Percentiles rank a stretch among this genome's conserved stretches.
Evolutionary conservation across 495 filamentous ascomycete species (phyloP).

Genomic region (Talaromyces nanjingensis): DNA sequence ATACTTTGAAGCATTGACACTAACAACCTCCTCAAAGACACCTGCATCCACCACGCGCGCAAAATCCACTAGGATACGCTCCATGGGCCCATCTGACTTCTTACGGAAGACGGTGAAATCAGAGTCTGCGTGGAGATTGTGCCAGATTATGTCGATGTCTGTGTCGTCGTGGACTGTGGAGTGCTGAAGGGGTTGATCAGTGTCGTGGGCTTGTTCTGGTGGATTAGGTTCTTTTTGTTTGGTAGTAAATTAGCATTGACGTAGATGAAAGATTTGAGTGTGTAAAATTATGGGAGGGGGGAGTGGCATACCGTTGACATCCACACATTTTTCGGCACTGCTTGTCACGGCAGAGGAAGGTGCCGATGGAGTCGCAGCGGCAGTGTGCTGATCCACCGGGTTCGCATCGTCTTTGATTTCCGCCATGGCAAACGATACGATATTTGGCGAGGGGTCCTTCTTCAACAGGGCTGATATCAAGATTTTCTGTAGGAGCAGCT

Average conservation of each 20-base stretch:
- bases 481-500: not conserved
- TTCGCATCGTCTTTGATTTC: not conserved
- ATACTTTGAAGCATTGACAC: not conserved
- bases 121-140: not conserved
- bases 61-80: not conserved
- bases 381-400: not conserved
- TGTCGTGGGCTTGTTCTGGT: not conserved
- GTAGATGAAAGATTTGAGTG: not conserved
- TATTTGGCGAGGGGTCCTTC: not conserved
- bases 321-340: not conserved
- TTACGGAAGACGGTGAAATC: not conserved
- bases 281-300: not conserved
- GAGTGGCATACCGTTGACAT: not conserved
- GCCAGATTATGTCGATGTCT: constrained; percentile 1
- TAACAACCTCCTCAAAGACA: constrained; percentile 1
- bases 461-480: not conserved
- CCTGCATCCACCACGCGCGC: not conserved
- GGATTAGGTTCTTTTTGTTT: not conserved
- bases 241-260: not conserved
- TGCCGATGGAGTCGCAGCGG: not conserved
- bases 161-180: not conserved
- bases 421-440: not conserved
- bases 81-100: not conserved
- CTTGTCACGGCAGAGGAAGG: not conserved
- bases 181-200: not conserved